Evolutionary conservation across 2,329 filamentous ascomycete species (phyloP), one percentile per base, ranked within the genome.

Genomic region (Fusarium redolens): DNA sequence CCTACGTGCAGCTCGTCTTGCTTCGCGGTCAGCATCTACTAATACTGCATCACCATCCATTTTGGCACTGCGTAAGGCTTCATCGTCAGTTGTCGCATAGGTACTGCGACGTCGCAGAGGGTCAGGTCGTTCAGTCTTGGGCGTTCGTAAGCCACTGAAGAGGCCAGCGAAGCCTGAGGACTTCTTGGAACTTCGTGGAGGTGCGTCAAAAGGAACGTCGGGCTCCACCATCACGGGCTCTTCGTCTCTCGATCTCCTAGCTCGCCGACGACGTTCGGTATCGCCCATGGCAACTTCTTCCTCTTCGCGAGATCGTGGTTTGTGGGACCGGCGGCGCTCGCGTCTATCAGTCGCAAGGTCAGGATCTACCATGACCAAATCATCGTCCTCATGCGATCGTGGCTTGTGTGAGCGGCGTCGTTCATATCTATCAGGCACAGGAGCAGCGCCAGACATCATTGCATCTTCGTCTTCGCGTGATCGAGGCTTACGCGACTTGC

Each of bases 1-100:
- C 62, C 87, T 88, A n/a, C 91, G 89, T 63, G 90, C 90, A 35
- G 89, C 89, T 48, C 87, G 87, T 52, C 90, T 87, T 28, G 88
- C 89, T 78, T 93, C 92, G 31, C 86, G 84, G 17, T 91, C 89
- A 35, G 86, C 84, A 20, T 91, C 89, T 6, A 87, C 83, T 64
- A 85, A 83, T 11, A 82, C 80, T 14, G 79, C 82, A 33, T 86
- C 87, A 18, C 80, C 86, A 43, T 89, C 88, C 44, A 80, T 83
- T 64, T 85, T 86, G 12, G 82, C 84, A 43, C 88, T 89, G 8
- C 85, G 68, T 35, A 76, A 43, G 11, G 64, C 81, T 61, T 89
- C 88, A 22, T 87, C 87, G 45, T 89, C 88, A 0, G 86, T 87
- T 12, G 83, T 81, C 30, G 84, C 82, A 58, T 85, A 85, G 14